Evolutionary conservation across 352 stramenopile species (phyloP).

Genomic region (Thraustochytrium striatum): DNA sequence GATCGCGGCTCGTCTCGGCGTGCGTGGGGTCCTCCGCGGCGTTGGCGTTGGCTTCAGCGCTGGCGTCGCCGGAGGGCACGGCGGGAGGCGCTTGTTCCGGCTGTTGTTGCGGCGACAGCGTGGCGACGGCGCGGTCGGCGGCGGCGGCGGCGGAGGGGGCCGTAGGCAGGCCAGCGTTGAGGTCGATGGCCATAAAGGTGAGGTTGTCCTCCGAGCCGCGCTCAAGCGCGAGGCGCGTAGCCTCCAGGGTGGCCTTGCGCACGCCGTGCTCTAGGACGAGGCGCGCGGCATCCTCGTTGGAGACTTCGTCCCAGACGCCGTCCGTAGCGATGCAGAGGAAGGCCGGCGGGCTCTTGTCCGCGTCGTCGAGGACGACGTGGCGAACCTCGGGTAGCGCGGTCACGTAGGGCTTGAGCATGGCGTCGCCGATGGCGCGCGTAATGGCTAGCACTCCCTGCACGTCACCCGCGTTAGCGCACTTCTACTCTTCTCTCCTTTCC

Average conservation of each 20-base stretch:
- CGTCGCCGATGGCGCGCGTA: constrained; percentile 81
- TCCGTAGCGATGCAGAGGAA: constrained; percentile 45
- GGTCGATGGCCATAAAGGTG: constrained; percentile 34
- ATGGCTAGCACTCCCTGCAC: constrained; percentile 87
- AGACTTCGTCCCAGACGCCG: constrained; percentile 39
- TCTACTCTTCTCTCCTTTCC: no score
- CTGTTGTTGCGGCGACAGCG: no score
- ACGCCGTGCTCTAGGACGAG: not conserved
- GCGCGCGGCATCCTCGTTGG: constrained; percentile 30
- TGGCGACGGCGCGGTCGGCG: not conserved
- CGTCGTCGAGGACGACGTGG: not conserved
- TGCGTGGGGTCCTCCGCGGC: not conserved
- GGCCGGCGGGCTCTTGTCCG: not conserved
- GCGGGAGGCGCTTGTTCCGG: no score
- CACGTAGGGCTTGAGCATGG: constrained; percentile 82
- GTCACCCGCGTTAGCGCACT: no score
- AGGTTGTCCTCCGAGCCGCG: constrained; percentile 40
- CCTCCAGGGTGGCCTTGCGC: not conserved
- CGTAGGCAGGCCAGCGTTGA: not conserved
- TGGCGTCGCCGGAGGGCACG: not conserved
- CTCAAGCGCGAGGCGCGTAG: not conserved
- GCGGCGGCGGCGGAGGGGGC: not conserved
- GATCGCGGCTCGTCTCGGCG: not conserved
- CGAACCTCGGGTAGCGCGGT: constrained; percentile 71
- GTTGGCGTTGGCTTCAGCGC: not conserved